These are phyloP conservation scores for Periconia macrospinosa DNA, from an alignment of 2,329 filamentous ascomycete genomes.

Conservation along the genomic window DNA sequence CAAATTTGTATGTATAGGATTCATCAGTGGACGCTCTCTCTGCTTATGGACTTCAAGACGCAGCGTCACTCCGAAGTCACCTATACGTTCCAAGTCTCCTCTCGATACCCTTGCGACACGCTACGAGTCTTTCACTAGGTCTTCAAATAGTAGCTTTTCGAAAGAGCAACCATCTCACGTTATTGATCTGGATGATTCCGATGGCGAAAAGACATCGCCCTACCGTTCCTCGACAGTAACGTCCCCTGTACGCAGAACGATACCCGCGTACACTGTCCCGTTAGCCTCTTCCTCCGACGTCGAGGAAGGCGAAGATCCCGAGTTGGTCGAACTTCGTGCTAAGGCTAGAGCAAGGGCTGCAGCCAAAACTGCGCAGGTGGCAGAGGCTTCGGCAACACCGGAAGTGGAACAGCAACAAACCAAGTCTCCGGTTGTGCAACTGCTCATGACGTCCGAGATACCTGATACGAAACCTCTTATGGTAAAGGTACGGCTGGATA, in stretches of 20 bases:
- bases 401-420: conserved; percentile 4
- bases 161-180: conserved; percentile 16
- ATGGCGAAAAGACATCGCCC: conserved; percentile 17
- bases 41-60: conserved; percentile 17
- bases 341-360: conserved; percentile 28
- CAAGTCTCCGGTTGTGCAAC: conserved; percentile 51
- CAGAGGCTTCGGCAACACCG: conserved; percentile 1
- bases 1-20: conserved; percentile 13
- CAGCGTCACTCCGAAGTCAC: conserved; percentile 28
- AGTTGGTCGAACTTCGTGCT: conserved; percentile 29
- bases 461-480: conserved; percentile 62
- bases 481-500: conserved; percentile 67
- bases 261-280: conserved; percentile 6
- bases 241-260: conserved; percentile 6
- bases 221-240: conserved; percentile 10
- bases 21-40: too few relatives aligned
- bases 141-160: conserved; percentile 8
- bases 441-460: conserved; percentile 71
- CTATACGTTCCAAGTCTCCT: conserved; percentile 11
- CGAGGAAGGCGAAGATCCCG: conserved; percentile 35
- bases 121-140: conserved; percentile 32
- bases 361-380: conserved; percentile 12
- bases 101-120: conserved; percentile 27
- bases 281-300: conserved; percentile 21
- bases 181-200: conserved; percentile 29